Evolutionary conservation across 2,329 filamentous ascomycete genomes (phyloP), one percentile per base, ranked within the genome.

Genomic region (Biscogniauxia marginata): DNA sequence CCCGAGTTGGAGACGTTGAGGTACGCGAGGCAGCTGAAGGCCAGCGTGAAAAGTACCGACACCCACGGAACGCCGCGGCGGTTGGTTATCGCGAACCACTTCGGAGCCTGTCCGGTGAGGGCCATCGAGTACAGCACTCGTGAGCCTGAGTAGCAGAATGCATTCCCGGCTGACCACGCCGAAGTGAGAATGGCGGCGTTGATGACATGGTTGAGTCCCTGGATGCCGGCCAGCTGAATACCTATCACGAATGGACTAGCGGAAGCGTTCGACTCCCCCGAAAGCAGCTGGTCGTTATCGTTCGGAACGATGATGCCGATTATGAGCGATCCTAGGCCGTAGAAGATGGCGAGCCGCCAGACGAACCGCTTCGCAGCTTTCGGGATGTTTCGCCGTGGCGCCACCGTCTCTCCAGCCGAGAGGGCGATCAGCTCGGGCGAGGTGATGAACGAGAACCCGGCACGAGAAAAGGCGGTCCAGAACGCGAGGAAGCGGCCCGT

Each of bases 81-180:
- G 45, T 79, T 85, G 22, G 86, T 89, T 5, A 70, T 75, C 30
- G 78, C 76, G 73, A 90, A 88, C 58, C 84, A 71, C 7, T 69
- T 71, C 0, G 88, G 88, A 0, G 88, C 88, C 50, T 89, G 86
- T 13, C 84, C 84, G 54, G 82, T 85, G 7, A 86, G 77, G 0
- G 87, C 81, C 68, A 92, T 82, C 56, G 85, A 86, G 67, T 89
- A 86, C 7, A 92, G 76, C 19, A 91, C 84, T 67, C 89, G 84
- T 45, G 84, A 87, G 50, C 87, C 85, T 1, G 84, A 86, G 71
- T 89, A 89, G 52, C 84, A 75, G 75, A 84, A 84, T 0, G 82
- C 81, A 65, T 84, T 85, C 22, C 79, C 82, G 6, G 83, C 83
- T 1, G 82, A 84, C 78, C 82, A 84, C 1, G 86, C 87, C 5